Conservation (phyloP, 2,329 filamentous ascomycete genomes). For the Atkinsonella texensis region DNA sequence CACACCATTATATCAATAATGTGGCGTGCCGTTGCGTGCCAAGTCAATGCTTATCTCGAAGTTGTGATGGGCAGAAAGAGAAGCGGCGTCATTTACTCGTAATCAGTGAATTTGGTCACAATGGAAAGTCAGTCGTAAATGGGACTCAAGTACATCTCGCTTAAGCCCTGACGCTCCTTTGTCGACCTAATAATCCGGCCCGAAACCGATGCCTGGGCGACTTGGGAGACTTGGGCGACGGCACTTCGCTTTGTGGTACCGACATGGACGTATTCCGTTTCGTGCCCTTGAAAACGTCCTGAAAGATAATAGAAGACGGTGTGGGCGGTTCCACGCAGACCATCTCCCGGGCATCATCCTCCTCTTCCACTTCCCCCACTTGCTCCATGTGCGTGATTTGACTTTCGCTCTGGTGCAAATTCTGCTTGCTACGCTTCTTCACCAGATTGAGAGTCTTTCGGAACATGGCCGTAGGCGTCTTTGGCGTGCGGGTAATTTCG, state of each 20-base stretch:
- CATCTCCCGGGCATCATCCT: slow-evolving; percentile 10
- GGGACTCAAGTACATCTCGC: slow-evolving; percentile 3
- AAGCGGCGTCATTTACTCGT: neutral
- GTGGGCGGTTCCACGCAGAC: slow-evolving; percentile 12
- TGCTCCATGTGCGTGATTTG: slow-evolving; percentile 23
- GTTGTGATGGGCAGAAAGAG: neutral
- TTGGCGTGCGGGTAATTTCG: slow-evolving; percentile 24
- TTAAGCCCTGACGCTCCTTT: slow-evolving; percentile 28
- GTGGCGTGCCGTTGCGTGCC: neutral
- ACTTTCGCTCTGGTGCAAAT: slow-evolving; percentile 27
- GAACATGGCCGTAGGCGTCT: slow-evolving; percentile 35
- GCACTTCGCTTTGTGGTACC: slow-evolving; percentile 12
- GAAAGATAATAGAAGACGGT: slow-evolving; percentile 28
- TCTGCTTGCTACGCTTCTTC: slow-evolving; percentile 41
- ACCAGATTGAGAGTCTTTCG: slow-evolving; percentile 42
- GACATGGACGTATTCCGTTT: slow-evolving; percentile 25
- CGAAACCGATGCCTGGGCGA: slow-evolving; percentile 23
- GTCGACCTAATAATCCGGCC: slow-evolving; percentile 22
- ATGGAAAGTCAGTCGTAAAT: neutral
- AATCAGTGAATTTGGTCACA: neutral
- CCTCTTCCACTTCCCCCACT: slow-evolving; percentile 21
- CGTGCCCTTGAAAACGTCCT: slow-evolving; percentile 32
- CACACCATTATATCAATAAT: neutral
- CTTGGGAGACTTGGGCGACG: slow-evolving; percentile 15
- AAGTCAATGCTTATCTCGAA: neutral